Evolutionary conservation across 169 alveolate genomes (phyloP), one percentile per base, ranked within the genome.

Genomic region (Sarcocystis neurona): DNA sequence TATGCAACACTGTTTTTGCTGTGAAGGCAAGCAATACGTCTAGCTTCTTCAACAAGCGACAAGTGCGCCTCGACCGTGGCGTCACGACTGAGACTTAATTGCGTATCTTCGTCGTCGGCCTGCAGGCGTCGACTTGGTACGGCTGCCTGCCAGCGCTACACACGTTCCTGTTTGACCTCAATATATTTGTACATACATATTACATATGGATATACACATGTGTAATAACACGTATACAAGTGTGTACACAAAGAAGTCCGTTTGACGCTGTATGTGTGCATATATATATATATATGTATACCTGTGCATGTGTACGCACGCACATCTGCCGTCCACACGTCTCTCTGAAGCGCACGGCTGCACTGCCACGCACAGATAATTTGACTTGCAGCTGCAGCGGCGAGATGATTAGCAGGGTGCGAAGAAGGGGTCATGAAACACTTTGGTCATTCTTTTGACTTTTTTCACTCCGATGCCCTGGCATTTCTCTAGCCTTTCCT

Each of bases 381-480:
- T n/a, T n/a, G n/a, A n/a, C n/a, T n/a, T n/a, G n/a, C n/a, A n/a
- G n/a, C n/a, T n/a, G n/a, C n/a, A n/a, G n/a, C n/a, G n/a, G n/a
- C n/a, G n/a, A n/a, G n/a, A n/a, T n/a, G n/a, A n/a, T n/a, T n/a
- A n/a, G n/a, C n/a, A n/a, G n/a, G 75, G 12, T 1, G 90, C 63
- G 75, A 85, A 85, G 90, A 85, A 85, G n/a, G 72, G n/a, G n/a
- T 58, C 72, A 6, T 6, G 72, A 27, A 34, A 58, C 4, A 58
- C 39, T 58, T 58, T 58, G 39, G 15, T 58, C 34, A 3, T 58
- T 23, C 6, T 2, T 6, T 6, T 27, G 32, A 6, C 15, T 6
- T 58, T 58, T 58, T 23, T 58, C n/a, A 6, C n/a, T 58, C 30
- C 34, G 4, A 6, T 23, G 15, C 2, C 30, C 27, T 34, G n/a